These are phyloP conservation scores for Cryptosporidium canis DNA, from an alignment of 169 alveolate genomes.

Conservation along the genomic window DNA sequence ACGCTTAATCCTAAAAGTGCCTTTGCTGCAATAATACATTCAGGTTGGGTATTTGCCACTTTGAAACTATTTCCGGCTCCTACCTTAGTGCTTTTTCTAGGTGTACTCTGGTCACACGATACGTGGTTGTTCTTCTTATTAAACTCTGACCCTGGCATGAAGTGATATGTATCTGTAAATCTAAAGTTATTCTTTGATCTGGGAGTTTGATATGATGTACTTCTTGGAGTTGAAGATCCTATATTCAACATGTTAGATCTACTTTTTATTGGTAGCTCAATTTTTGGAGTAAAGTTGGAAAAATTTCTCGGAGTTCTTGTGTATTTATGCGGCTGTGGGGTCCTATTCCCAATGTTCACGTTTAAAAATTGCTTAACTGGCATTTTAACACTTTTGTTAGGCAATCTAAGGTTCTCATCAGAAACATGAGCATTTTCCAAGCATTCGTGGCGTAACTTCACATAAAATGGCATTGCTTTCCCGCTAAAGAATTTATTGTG, in stretches of 20 bases:
- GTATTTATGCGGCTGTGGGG: neutral
- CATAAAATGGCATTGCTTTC: slow-evolving; percentile 60
- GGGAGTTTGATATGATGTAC: slow-evolving; percentile 21
- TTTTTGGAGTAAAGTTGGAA: neutral
- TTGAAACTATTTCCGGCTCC: neutral
- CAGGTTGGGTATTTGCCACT: neutral
- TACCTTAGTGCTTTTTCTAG: neutral
- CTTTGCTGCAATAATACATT: slow-evolving; percentile 63
- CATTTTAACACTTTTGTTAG: neutral
- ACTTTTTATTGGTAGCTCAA: slow-evolving; percentile 41
- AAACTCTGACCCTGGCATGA: neutral
- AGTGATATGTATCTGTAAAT: neutral
- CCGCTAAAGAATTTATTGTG: slow-evolving; percentile 30
- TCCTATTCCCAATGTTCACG: neutral
- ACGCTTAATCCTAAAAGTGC: slow-evolving; percentile 54
- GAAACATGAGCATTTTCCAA: neutral
- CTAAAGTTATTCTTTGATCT: neutral
- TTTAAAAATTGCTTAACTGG: neutral
- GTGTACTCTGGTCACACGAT: slow-evolving; percentile 2
- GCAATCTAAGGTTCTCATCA: neutral
- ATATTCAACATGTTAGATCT: neutral
- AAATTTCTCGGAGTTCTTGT: slow-evolving; percentile 38
- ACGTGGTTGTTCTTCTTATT: neutral
- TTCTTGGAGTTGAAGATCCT: slow-evolving; percentile 14
- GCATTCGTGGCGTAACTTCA: neutral